These are phyloP conservation scores for Oenanthe sinensis DNA, from an alignment of 129 eudicot genomes.

Conservation along the genomic window DNA sequence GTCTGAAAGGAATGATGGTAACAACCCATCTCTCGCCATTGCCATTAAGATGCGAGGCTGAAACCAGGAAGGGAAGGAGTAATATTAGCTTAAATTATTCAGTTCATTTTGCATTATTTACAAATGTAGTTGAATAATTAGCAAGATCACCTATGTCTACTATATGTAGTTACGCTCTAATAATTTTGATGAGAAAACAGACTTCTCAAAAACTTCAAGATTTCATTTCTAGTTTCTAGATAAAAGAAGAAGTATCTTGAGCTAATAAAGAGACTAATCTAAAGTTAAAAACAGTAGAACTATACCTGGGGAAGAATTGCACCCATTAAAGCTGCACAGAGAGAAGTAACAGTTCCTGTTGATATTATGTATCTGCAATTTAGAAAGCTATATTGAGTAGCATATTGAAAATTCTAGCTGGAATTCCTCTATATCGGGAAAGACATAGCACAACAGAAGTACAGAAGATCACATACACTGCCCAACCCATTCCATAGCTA, in stretches of 20 bases:
- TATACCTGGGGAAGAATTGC: constrained; percentile 59
- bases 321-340: constrained; percentile 59
- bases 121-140: not conserved
- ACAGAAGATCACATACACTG: constrained; percentile 38
- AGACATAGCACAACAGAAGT: not conserved
- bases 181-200: not conserved
- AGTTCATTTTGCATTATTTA: not conserved
- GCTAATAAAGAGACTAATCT: not conserved
- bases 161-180: not conserved
- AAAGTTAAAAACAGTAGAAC: not conserved
- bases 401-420: not conserved
- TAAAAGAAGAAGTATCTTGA: not conserved
- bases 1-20: constrained; percentile 60
- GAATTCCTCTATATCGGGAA: not conserved
- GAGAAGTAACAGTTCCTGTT: constrained; percentile 59
- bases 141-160: not conserved
- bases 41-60: constrained; percentile 72
- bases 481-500: constrained; percentile 61
- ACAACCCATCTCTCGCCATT: constrained; percentile 68
- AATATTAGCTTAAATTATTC: constrained; percentile 1
- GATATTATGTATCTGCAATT: constrained; percentile 44
- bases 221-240: not conserved
- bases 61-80: constrained; percentile 14
- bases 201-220: not conserved
- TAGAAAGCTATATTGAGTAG: not conserved